Evolutionary conservation across 1,284 basidiomycete species (phyloP).

Genomic region (Ceratobasidium sp.): DNA sequence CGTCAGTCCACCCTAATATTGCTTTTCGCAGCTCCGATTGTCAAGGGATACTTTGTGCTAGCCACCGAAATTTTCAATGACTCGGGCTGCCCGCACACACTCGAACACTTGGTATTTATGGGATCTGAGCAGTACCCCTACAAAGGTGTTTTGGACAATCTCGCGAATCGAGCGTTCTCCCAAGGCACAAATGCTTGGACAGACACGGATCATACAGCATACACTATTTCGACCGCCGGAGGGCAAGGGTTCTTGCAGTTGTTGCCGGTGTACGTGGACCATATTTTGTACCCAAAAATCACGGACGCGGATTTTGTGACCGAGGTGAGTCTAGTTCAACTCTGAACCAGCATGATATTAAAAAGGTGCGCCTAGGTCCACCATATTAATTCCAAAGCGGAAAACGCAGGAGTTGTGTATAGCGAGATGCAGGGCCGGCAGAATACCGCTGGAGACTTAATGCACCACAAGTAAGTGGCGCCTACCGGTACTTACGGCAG

Average conservation of each 20-base stretch:
- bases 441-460: conserved; percentile 89
- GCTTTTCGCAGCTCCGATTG: conserved; percentile 70
- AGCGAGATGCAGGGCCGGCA: conserved; percentile 98
- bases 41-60: conserved; percentile 92
- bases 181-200: conserved; percentile 85
- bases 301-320: conserved; percentile 91
- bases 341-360: conserved; percentile 14
- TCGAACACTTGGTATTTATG: conserved; percentile 94
- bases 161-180: conserved; percentile 97
- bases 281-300: conserved; percentile 95
- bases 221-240: conserved; percentile 97
- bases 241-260: conserved; percentile 94
- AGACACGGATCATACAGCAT: conserved; percentile 88
- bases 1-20: conserved; percentile 39
- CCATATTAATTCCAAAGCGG: conserved; percentile 88
- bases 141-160: conserved; percentile 95
- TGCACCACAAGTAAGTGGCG: conserved; percentile 73
- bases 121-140: conserved; percentile 94
- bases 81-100: conserved; percentile 89
- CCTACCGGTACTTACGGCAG: background rate
- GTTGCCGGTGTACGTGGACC: conserved; percentile 94
- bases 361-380: conserved; percentile 66
- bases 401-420: conserved; percentile 96
- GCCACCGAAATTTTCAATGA: conserved; percentile 96
- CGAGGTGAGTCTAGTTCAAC: conserved; percentile 62